Evolutionary conservation across 768 basidiomycete genomes (phyloP).

Genomic region (Tulasnella sp.): DNA sequence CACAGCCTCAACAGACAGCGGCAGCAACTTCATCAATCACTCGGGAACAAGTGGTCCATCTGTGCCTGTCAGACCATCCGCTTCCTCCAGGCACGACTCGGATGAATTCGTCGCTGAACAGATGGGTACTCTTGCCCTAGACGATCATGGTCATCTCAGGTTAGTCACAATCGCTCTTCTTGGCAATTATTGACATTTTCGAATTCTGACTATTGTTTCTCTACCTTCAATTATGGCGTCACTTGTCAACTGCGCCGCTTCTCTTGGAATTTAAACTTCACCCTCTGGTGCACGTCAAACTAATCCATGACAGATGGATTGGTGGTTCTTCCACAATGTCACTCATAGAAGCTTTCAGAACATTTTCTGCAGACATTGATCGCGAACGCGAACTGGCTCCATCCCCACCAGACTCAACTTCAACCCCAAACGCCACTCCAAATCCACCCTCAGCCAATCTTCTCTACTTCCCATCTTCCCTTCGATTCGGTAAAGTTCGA

Average conservation of each 20-base stretch:
- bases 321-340: constrained; percentile 88
- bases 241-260: too few species aligned
- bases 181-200: not conserved
- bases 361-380: constrained; percentile 37
- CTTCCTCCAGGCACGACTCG: constrained; percentile 4
- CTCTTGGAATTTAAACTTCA: too few species aligned
- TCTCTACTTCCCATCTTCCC: constrained; percentile 74
- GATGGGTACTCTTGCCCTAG: constrained; percentile 75
- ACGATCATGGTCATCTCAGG: constrained; percentile 80
- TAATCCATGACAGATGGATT: constrained; percentile 46
- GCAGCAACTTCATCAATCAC: not conserved
- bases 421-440: constrained; percentile 5
- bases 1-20: not conserved
- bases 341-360: constrained; percentile 72
- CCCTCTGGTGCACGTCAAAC: not conserved
- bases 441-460: constrained; percentile 56
- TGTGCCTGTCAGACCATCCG: not conserved
- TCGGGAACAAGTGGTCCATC: too few species aligned
- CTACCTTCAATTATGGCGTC: too few species aligned
- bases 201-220: too few species aligned
- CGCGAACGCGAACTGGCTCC: constrained; percentile 3
- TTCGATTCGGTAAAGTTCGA: constrained; percentile 75
- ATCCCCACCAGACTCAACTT: not conserved
- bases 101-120: constrained; percentile 48
- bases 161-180: constrained; percentile 2